Base-by-base conservation (phyloP, 2,329 filamentous ascomycete species). In the Immersiporthe knoxdaviesiana region DNA sequence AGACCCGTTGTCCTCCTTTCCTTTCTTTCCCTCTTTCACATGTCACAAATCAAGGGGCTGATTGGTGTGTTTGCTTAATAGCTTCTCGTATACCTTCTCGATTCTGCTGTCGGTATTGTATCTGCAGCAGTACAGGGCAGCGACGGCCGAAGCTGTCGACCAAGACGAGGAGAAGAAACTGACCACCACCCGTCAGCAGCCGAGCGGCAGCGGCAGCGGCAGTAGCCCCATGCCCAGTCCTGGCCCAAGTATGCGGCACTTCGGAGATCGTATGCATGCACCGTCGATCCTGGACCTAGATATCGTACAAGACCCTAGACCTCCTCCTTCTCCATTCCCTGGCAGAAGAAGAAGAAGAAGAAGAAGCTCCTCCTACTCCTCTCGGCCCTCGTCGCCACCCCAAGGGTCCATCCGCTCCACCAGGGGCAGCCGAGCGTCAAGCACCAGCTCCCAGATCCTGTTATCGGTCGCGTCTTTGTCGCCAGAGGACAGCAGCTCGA, bases 31-130 rank as follows among this genome's bases (percentile, higher is more conserved):
- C n/a, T 18, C 6, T 21, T 32, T 24, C 54, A 41, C 27, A 1
- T 68, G 24, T 27, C 41, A n/a, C n/a, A 58, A 4, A n/a, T 16
- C 16, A 16, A 30, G 21, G n/a, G 5, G 18, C 58, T 60, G 14
- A 14, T 41, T 60, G n/a, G 63, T 32, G 16, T n/a, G n/a, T n/a
- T 1, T 7, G 41, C 24, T 18, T 4, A 37, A 14, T 44, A 74
- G 73, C 18, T 70, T 71, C 37, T 73, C 71, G 5, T 73, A 72
- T 27, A 70, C 69, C 32, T 65, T 73, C 52, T 67, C 73, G 1
- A 66, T 72, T 39, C 64, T 72, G 8, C 41, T 70, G 10, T 68
- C 70, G 18, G 68, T 70, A 1, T 30, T 72, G n/a, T 68, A 68
- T 27, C 52, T 72, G 18, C 70, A 70, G 50, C 65, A 66, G 7